phyloP scores from a whole-genome alignment of 306 rosid species.

The Ammopiptanthus mongolicus region DNA sequence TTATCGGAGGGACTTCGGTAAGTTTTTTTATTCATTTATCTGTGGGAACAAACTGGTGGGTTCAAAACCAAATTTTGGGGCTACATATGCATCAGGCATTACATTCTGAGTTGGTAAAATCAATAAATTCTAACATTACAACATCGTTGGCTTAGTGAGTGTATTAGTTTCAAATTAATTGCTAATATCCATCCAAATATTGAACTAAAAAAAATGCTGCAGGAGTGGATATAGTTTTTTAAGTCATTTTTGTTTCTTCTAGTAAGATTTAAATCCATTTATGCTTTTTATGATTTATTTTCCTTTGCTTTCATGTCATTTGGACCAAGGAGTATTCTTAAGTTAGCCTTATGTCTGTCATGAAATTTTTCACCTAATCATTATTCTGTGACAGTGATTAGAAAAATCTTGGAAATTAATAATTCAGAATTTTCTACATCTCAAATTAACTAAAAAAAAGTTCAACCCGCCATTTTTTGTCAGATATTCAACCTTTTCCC shows the following conservation, averaged over 20 bases:
- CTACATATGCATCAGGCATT: not conserved
- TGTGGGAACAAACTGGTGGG: constrained; percentile 1
- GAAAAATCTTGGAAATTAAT: not conserved
- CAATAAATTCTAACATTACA: not conserved
- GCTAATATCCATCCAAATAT: not conserved
- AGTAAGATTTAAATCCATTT: not conserved
- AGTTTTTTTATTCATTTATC: constrained; percentile 9
- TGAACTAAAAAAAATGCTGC: no score
- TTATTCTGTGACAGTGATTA: no score
- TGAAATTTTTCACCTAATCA: not conserved
- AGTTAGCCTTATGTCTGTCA: not conserved
- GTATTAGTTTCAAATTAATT: no score
- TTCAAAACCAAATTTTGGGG: not conserved
- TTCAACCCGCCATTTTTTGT: not conserved
- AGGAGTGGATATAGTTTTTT: not conserved
- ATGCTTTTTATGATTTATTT: not conserved
- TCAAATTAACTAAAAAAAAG: no score
- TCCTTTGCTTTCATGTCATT: not conserved
- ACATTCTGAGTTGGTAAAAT: no score
- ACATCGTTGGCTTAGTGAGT: no score
- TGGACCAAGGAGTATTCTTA: not conserved
- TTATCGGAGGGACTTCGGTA: constrained; percentile 45
- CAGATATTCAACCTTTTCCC: no score
- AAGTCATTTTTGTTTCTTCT: not conserved
- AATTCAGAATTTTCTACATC: not conserved